Conservation (phyloP, 2,329 filamentous ascomycete genomes). For the Phoma sp. region DNA sequence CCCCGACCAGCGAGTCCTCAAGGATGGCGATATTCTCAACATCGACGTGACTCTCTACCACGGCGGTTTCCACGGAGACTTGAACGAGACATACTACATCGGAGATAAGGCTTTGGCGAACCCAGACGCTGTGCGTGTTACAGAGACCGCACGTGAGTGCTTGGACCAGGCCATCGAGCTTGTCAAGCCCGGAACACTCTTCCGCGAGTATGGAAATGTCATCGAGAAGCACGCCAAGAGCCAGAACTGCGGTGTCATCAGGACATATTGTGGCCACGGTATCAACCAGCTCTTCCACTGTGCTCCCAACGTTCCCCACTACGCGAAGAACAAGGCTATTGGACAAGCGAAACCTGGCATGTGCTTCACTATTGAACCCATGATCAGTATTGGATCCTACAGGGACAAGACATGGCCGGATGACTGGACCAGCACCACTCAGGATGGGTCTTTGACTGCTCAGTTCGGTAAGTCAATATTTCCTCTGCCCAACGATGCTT, state of each 20-base stretch:
- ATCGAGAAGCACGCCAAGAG: constrained; percentile 96
- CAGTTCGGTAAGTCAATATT: constrained; percentile 76
- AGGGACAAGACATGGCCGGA: constrained; percentile 97
- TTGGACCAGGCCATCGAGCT: constrained; percentile 89
- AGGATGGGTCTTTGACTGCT: constrained; percentile 86
- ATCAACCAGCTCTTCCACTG: constrained; percentile 94
- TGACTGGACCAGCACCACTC: constrained; percentile 96
- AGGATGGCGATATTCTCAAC: constrained; percentile 96
- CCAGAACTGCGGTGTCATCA: constrained; percentile 86
- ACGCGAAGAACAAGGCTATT: constrained; percentile 97
- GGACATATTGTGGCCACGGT: constrained; percentile 95
- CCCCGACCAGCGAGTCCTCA: constrained; percentile 83
- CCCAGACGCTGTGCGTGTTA: constrained; percentile 85
- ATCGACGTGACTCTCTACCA: constrained; percentile 96
- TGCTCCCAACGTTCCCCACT: constrained; percentile 93
- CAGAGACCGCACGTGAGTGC: constrained; percentile 88
- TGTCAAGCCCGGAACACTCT: constrained; percentile 90
- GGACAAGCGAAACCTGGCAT: constrained; percentile 94
- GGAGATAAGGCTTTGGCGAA: constrained; percentile 86
- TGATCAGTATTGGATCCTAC: constrained; percentile 93
- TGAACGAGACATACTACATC: constrained; percentile 99
- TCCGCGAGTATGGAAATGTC: constrained; percentile 90
- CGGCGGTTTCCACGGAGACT: constrained; percentile 91
- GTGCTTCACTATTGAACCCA: constrained; percentile 99
- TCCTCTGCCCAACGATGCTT: too few species aligned